phyloP scores from a whole-genome alignment of 169 alveolate genomes.

The Cryptosporidium ubiquitum region DNA sequence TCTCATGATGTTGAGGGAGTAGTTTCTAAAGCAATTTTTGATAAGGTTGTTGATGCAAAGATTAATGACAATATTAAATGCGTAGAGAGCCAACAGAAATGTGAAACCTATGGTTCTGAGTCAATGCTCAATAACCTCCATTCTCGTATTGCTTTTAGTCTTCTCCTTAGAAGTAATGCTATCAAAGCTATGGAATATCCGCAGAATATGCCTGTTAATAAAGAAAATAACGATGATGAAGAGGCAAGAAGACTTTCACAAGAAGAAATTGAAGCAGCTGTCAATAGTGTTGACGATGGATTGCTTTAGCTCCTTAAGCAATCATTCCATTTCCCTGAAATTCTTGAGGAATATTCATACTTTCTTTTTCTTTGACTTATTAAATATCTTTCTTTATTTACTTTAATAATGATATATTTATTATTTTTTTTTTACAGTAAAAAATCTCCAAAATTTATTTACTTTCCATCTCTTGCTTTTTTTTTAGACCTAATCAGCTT shows the following conservation, averaged over 20 bases:
- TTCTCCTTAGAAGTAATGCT: constrained; percentile 91
- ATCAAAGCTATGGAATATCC: constrained; percentile 82
- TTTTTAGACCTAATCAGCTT: background rate
- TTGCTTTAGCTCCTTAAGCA: constrained; percentile 19
- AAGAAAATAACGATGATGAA: constrained; percentile 13
- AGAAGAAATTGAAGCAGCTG: constrained; percentile 74
- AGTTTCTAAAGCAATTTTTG: constrained; percentile 94
- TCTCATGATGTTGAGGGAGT: constrained; percentile 91
- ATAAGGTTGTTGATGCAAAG: constrained; percentile 94
- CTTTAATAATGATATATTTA: background rate
- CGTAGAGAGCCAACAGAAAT: constrained; percentile 80
- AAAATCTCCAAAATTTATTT: background rate
- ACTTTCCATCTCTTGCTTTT: no score
- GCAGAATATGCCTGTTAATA: background rate
- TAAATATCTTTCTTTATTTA: background rate
- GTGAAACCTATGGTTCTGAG: constrained; percentile 87
- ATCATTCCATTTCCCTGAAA: background rate
- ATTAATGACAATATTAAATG: constrained; percentile 90
- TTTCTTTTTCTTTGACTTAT: background rate
- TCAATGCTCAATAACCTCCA: constrained; percentile 91
- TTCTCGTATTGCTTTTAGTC: constrained; percentile 92
- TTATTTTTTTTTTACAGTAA: background rate
- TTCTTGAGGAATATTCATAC: background rate
- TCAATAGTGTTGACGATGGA: constrained; percentile 68
- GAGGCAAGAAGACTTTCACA: constrained; percentile 70